Evolutionary conservation across 805 yeast species (phyloP), one percentile per base, ranked within the genome.

Genomic region (Sugiyamaella lignohabitans): DNA sequence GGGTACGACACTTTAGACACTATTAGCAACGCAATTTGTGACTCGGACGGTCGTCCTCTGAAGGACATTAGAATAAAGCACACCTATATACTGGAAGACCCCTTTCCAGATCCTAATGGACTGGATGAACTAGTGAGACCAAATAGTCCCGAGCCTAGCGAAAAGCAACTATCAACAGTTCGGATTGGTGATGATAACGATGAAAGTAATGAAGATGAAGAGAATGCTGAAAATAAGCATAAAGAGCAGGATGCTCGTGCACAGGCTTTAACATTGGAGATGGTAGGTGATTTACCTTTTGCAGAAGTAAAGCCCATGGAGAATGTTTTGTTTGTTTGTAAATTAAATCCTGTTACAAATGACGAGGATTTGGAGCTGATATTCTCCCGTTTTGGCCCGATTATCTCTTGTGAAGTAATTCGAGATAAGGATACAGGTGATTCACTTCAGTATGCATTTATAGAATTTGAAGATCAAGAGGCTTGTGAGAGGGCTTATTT

Each of bases 271-370:
- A 74, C 86, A 0, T 62, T 82, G 41, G 86, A 82, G 54, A 63
- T 81, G 50, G 66, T 82, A 38, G 85, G 85, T 0, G 87, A 82
- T 53, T 52, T 82, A 5, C 81, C 83, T 1, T 67, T 70, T 32
- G 79, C 82, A 2, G 73, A 73, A 18, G 74, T 72, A 20, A 71
- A 72, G 51, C 87, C 88, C 0, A 71, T 79, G 44, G 87, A 82
- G 46, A 71, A 69, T 38, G 79, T 79, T 2, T 59, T 82, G 14
- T 82, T 82, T 54, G 73, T 82, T 2, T 80, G 87, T 56, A 78
- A 77, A 52, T 60, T 82, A 53, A 82, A 82, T 53, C 78, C 83
- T 1, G 61, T 80, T 1, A 82, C 88, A 2, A 65, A 66, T n/a
- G 76, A 70, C 21, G 77, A 74, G 3, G 85, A 82, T 42, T 58